Evolutionary conservation across 345 rosid species (phyloP).

Genomic region (Pseudoturritis turrita): DNA sequence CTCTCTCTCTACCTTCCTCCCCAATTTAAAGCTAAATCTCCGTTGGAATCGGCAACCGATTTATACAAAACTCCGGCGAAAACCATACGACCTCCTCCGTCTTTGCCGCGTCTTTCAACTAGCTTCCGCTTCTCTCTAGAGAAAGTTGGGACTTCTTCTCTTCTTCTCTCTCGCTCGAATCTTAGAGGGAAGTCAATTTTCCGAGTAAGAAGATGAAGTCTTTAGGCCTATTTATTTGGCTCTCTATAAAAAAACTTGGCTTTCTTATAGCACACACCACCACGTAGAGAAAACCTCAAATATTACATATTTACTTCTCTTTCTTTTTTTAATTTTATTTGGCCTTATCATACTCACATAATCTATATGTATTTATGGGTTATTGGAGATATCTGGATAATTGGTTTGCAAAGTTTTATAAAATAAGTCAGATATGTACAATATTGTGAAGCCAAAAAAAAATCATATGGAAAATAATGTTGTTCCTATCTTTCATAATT

Average conservation of each 20-base stretch:
- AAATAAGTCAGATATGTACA: too few relatives aligned
- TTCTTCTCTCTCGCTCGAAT: not conserved
- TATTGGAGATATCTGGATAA: too few relatives aligned
- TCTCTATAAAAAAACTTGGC: too few relatives aligned
- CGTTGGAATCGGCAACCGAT: not conserved
- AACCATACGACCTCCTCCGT: constrained; percentile 10
- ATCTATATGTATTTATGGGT: too few relatives aligned
- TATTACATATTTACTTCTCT: not conserved
- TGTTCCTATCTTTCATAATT: not conserved
- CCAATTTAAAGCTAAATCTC: not conserved
- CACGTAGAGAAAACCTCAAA: not conserved
- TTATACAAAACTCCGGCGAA: constrained; percentile 6
- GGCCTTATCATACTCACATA: too few relatives aligned
- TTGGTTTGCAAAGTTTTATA: too few relatives aligned
- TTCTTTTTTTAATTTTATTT: not conserved
- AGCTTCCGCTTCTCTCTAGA: constrained; percentile 14
- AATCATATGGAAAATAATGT: not conserved
- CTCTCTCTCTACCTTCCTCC: not conserved
- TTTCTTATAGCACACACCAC: not conserved
- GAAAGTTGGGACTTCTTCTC: not conserved
- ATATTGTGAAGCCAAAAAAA: not conserved
- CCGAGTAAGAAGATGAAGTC: constrained; percentile 14
- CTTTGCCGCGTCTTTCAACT: constrained; percentile 2
- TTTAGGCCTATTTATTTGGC: not conserved
- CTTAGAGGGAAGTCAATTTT: constrained; percentile 20